phyloP scores from a whole-genome alignment of 352 stramenopile species.

The Phytophthora hibernalis region DNA sequence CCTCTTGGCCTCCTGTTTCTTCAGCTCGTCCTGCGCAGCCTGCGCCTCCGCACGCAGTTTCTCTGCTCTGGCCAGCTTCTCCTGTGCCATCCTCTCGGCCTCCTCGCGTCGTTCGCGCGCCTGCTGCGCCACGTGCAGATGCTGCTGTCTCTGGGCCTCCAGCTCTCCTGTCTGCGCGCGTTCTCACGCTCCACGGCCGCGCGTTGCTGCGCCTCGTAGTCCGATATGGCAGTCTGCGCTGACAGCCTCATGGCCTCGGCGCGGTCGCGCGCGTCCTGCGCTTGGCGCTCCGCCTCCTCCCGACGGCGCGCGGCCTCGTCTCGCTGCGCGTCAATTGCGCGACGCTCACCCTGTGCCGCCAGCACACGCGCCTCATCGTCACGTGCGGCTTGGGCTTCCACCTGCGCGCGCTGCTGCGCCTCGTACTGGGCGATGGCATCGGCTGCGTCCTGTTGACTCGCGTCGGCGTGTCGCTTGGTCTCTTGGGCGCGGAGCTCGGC shows the following conservation, averaged over 20 bases:
- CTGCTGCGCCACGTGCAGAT: slow-evolving; percentile 61
- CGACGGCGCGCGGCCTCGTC: slow-evolving; percentile 54
- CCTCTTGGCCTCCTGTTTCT: slow-evolving; percentile 64
- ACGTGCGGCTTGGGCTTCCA: slow-evolving; percentile 40
- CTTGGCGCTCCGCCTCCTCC: slow-evolving; percentile 64
- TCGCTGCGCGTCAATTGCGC: slow-evolving; percentile 58
- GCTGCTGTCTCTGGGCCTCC: slow-evolving; percentile 64
- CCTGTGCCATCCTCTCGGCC: slow-evolving; percentile 60
- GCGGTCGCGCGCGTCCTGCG: slow-evolving; percentile 66
- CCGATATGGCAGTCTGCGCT: slow-evolving; percentile 63
- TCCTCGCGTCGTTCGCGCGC: slow-evolving; percentile 60
- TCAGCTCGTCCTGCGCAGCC: slow-evolving; percentile 62
- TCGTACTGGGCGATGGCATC: slow-evolving; percentile 55
- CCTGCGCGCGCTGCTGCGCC: slow-evolving; percentile 53
- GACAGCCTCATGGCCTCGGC: slow-evolving; percentile 68
- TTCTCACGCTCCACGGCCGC: slow-evolving; percentile 68
- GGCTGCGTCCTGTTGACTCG: slow-evolving; percentile 50
- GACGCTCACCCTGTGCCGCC: slow-evolving; percentile 48
- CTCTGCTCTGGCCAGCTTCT: slow-evolving; percentile 66
- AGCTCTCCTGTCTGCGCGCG: slow-evolving; percentile 64
- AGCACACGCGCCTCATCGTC: slow-evolving; percentile 36
- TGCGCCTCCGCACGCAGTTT: slow-evolving; percentile 59
- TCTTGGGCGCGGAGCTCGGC: slow-evolving; percentile 58
- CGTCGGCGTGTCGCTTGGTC: slow-evolving; percentile 50
- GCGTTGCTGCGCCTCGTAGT: slow-evolving; percentile 74